Percentiles rank a stretch among this genome's conserved stretches.
phyloP scores from a whole-genome alignment of 139 green algal species.

The Chlorella sp. region DNA sequence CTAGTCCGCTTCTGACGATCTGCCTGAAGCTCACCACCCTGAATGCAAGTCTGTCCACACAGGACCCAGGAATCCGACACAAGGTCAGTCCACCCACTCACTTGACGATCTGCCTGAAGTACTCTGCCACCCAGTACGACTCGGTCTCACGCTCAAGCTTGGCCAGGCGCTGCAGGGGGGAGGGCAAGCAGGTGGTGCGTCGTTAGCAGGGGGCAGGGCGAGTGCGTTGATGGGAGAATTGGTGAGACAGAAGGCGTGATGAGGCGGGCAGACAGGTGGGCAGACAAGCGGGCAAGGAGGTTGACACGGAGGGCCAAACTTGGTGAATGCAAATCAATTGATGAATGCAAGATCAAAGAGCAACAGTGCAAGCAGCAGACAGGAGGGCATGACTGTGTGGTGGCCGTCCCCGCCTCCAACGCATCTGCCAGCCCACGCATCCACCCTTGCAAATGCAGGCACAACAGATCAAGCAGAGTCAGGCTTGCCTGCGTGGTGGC shows the following conservation, averaged over 20 bases:
- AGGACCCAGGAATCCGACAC: too few relatives aligned
- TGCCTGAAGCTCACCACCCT: too few relatives aligned
- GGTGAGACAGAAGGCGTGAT: neutral
- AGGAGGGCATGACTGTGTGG: neutral
- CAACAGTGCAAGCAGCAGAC: too few relatives aligned
- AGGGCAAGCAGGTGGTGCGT: neutral
- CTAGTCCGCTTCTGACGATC: too few relatives aligned
- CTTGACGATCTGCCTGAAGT: conserved; percentile 58
- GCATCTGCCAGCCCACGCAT: too few relatives aligned
- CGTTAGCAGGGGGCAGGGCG: too few relatives aligned
- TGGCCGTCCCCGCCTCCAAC: too few relatives aligned
- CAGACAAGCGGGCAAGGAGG: neutral
- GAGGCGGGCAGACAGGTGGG: neutral
- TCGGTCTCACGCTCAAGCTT: conserved; percentile 60
- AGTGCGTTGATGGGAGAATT: neutral
- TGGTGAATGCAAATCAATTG: too few relatives aligned
- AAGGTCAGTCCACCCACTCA: neutral
- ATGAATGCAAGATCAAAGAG: too few relatives aligned
- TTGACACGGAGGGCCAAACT: too few relatives aligned
- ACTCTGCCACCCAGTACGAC: conserved; percentile 73
- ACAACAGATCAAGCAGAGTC: neutral
- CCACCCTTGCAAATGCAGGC: too few relatives aligned
- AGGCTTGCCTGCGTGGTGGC: conserved; percentile 1
- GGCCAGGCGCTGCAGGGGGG: conserved; percentile 15
- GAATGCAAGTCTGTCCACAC: too few relatives aligned